These are phyloP conservation scores for Trypanosoma conorhini DNA, from an alignment of 208 protist species.

Conservation along the genomic window DNA sequence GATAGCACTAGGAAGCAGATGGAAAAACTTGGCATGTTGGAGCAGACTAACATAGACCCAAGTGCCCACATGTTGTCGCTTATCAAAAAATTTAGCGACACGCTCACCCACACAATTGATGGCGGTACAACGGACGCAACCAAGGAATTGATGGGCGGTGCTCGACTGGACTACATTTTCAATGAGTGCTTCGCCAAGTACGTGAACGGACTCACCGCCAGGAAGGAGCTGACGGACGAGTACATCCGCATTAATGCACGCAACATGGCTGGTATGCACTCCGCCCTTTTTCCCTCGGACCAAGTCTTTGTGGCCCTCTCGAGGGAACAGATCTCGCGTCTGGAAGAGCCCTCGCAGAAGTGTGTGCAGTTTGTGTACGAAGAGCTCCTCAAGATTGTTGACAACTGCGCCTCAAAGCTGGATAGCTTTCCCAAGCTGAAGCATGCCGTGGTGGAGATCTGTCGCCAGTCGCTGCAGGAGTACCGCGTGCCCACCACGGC, in stretches of 20 bases:
- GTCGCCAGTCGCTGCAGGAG: conserved; percentile 79
- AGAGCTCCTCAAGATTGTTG: conserved; percentile 94
- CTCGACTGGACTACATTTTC: conserved; percentile 97
- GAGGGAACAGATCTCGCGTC: conserved; percentile 93
- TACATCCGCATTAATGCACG: conserved; percentile 96
- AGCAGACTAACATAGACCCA: conserved; percentile 80
- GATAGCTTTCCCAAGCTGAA: conserved; percentile 93
- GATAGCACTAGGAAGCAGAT: conserved; percentile 85
- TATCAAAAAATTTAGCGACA: conserved; percentile 89
- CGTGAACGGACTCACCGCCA: conserved; percentile 86
- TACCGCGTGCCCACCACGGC: conserved; percentile 73
- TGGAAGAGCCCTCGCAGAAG: conserved; percentile 95
- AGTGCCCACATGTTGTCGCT: conserved; percentile 83
- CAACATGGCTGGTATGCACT: conserved; percentile 96
- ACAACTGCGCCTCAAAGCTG: conserved; percentile 70
- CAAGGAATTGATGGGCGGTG: conserved; percentile 95
- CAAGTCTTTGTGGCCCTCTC: conserved; percentile 96
- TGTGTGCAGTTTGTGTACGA: conserved; percentile 97
- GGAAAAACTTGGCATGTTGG: conserved; percentile 89
- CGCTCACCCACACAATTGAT: conserved; percentile 94
- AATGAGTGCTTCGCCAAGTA: conserved; percentile 93
- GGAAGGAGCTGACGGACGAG: conserved; percentile 92
- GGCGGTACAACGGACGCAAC: conserved; percentile 89
- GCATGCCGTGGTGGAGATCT: conserved; percentile 82
- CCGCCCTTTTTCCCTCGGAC: conserved; percentile 97